Base-by-base conservation (phyloP, 768 basidiomycete genomes). In the Mycena kentingensis region DNA sequence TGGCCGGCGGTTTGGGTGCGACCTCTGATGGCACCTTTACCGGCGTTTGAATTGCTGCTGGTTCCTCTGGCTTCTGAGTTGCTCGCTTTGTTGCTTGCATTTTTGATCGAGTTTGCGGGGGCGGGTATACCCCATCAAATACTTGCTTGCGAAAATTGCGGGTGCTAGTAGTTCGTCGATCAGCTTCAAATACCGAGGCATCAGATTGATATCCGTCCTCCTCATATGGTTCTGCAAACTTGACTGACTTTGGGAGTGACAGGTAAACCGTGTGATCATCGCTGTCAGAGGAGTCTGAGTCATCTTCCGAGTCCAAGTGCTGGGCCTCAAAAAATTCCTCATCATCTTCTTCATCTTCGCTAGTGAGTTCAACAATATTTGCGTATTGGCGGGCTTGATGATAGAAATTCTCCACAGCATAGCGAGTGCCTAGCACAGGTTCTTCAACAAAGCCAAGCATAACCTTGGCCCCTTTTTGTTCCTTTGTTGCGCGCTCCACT, bases 91-190 rank as follows among this genome's bases (percentile, higher is more conserved):
- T 7, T 27, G 12, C 29, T 31, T 8, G 29, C 24, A 4, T 8
- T 6, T 7, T 2, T 1, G 43, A 27, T 34, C 4, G 26, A 1
- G 13, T 8, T 19, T 16, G 21, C n/a, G 38, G 21, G 2, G 39
- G 50, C 26, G 34, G 19, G 5, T 49, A 24, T 21, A 55, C 53
- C 8, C 53, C 53, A 19, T 55, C 53, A 26, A 55, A 49, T 5
- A 39, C 31, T 18, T 38, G 16, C n/a, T 39, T 29, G n/a, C 28
- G 18, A 21, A 15, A 18, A 18, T 3, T 36, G 4, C 43, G 39
- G 2, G 43, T 51, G 19, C 32, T 51, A 3, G 39, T n/a, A 8
- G 24, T 19, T 3, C 41, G 13, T 11, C 50, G 41, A 5, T 51
- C 50, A 3, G 35, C 50, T n/a, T n/a, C n/a, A n/a, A n/a, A n/a